Evolutionary conservation across 106 monocot species (phyloP), one percentile per base, ranked within the genome.

Genomic region (Platanthera guangdongensis): DNA sequence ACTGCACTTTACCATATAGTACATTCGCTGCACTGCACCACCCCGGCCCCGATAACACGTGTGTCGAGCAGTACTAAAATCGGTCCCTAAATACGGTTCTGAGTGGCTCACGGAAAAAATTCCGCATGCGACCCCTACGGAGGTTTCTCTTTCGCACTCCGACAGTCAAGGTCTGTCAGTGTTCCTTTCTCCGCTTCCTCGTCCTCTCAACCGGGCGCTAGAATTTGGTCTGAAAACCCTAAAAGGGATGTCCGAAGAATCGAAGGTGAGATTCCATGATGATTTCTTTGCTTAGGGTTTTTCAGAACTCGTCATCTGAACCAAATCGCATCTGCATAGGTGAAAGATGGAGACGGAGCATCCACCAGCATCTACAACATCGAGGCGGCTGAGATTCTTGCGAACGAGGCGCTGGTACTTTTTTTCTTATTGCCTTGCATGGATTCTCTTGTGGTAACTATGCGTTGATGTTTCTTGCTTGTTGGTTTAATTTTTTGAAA

Each of bases 381-480:
- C 8, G 89, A 94, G 78, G 83, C 89, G 55, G 94, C 97, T 7
- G 94, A 97, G 72, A 87, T 86, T 46, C 87, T 97, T 12, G 91
- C 91, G 2, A 92, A 79, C n/a, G 89, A 94, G 71, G 97, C 97
- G 4, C 89, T 81, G 83, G 97, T 93, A 50, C 75, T 50, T 15
- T 28, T 65, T 28, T 25, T 28, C 59, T 25, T 8, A 39, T 47
- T 53, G 18, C 18, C 18, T 50, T 8, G 3, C 12, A 8, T 74
- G 18, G 1, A 51, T 51, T 50, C 46, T 68, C 14, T n/a, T 9
- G 32, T 28, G 5, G 52, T 9, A 25, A 25, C 25, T 25, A 30
- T 32, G 13, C 4, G 21, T 64, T 32, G 8, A 47, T 22, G 28
- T 71, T 75, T 74, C 45, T 48, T 46, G 22, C 63, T 39, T 39